Evolutionary conservation across 2,329 filamentous ascomycete species (phyloP).

Genomic region (Colletotrichum siamense): DNA sequence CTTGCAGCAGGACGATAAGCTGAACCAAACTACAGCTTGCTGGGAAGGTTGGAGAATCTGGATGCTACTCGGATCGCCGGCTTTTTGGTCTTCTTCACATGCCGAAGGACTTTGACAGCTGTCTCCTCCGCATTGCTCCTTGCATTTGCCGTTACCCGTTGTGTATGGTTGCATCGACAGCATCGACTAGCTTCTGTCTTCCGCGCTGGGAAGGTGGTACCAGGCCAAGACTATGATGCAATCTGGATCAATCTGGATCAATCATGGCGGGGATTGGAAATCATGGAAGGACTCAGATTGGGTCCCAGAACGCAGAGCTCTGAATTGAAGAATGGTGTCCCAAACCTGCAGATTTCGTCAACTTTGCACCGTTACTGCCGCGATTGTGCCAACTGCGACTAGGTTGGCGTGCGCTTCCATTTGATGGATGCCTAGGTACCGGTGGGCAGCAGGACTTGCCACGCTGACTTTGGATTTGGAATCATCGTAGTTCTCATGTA

Average conservation of each 20-base stretch:
- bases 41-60: background rate
- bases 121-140: background rate
- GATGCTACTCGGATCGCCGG: background rate
- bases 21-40: background rate
- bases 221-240: background rate
- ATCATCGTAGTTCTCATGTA: background rate
- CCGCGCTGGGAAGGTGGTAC: background rate
- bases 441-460: background rate
- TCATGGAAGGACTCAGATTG: background rate
- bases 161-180: background rate
- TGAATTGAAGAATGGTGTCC: background rate
- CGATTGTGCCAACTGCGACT: background rate
- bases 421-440: background rate
- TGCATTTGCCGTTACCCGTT: background rate
- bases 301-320: background rate
- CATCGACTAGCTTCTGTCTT: background rate
- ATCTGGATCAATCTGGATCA: background rate
- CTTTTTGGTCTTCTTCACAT: background rate
- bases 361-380: too few relatives aligned
- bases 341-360: background rate
- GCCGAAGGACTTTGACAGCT: background rate
- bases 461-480: background rate
- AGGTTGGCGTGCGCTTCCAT: background rate
- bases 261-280: background rate
- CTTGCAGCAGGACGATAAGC: background rate